Base-by-base conservation (phyloP, 805 yeast genomes). In the Dipodascus geniculatus region DNA sequence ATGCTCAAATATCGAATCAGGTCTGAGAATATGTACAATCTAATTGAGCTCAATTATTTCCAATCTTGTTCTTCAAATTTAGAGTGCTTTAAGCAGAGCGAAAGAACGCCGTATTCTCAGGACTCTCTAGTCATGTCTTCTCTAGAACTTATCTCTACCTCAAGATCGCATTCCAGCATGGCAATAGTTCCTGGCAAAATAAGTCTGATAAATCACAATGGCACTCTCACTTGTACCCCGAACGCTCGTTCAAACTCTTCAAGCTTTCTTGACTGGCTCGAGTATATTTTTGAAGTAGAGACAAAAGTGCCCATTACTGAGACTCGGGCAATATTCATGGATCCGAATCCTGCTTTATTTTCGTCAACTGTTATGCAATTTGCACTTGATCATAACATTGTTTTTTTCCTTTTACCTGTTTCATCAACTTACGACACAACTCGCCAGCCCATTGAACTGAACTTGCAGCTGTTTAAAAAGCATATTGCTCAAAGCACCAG, bases 91-190 rank as follows among this genome's bases (percentile, higher is more conserved):
- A 38, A 38, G 20, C 44, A 17, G 14, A 38, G 20, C 20, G 44
- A 38, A n/a, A 4, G 44, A n/a, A 38, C 44, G 11, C 44, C 44
- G 19, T 17, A n/a, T n/a, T 14, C 44, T 14, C 20, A 14, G 20
- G 44, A 38, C 14, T 38, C 17, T 17, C 44, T 38, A n/a, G 44
- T 38, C 44, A 38, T 38, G 44, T 38, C 44, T 38, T 38, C 44
- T 4, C 44, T 38, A n/a, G 44, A 38, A 17, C 20, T 17, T 6
- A 38, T 38, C 44, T n/a, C 44, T 38, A 14, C 44, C 20, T 17
- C 17, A 6, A 4, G 44, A 14, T n/a, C 44, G 4, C 44, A n/a
- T 14, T 17, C 44, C 11, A 38, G 44, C 14, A 14, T 38, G 44
- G 20, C 20, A 9, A 38, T 38, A n/a, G 44, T 38, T 38, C 44